Conservation (phyloP, 179 eudicot species). For the Beta macrorhiza region DNA sequence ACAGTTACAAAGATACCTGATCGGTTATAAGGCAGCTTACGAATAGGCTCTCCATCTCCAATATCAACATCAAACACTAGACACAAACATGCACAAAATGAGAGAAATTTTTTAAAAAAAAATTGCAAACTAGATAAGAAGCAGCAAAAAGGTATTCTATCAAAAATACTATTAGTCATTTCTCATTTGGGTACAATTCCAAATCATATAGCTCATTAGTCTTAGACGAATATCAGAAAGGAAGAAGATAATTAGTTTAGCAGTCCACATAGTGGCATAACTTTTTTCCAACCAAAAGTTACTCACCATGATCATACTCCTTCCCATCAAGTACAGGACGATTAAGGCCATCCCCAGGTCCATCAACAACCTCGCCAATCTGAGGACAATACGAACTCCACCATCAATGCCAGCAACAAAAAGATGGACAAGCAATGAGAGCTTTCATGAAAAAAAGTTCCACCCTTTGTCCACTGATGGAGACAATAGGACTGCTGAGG, state of each 20-base stretch:
- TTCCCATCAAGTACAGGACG: slow-evolving; percentile 70
- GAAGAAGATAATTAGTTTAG: not conserved
- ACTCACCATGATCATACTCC: slow-evolving; percentile 83
- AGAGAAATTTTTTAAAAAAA: slow-evolving; percentile 13
- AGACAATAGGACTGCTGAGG: not conserved
- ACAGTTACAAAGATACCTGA: slow-evolving; percentile 53
- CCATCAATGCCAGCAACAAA: slow-evolving; percentile 10
- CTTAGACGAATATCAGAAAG: not conserved
- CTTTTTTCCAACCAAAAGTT: slow-evolving; percentile 6
- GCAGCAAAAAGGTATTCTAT: not conserved
- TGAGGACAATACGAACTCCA: slow-evolving; percentile 19
- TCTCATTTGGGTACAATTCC: not conserved
- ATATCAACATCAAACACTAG: slow-evolving; percentile 95
- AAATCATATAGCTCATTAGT: not conserved
- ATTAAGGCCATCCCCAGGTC: slow-evolving; percentile 71
- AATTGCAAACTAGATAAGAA: slow-evolving; percentile 7
- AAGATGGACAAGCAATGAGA: not conserved
- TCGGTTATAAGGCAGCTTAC: slow-evolving; percentile 82
- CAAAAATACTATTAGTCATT: not conserved
- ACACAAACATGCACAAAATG: slow-evolving; percentile 12
- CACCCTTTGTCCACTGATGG: not conserved
- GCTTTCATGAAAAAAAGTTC: not conserved
- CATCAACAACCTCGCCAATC: slow-evolving; percentile 99
- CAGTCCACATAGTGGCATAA: not conserved
- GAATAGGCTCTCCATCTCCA: slow-evolving; percentile 93